A percentile compares a stretch with the other conserved stretches of the same genome.
Conservation (phyloP, 2,329 filamentous ascomycete species). For the Trichoderma polysporum region DNA sequence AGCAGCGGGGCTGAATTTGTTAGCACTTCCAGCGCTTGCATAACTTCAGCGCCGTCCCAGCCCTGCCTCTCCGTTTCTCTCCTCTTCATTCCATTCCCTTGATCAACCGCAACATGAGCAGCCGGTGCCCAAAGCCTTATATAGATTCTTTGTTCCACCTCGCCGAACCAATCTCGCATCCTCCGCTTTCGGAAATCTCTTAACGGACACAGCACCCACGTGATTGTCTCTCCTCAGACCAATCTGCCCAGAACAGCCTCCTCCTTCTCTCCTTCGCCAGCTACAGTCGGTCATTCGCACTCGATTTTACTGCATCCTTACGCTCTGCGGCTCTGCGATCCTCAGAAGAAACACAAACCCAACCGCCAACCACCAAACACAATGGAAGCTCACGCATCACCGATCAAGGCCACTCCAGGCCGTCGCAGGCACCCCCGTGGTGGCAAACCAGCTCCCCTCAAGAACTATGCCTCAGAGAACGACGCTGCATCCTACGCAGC, state of each 20-base stretch:
- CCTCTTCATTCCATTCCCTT: background rate
- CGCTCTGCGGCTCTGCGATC: background rate
- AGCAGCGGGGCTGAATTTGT: slow-evolving; percentile 6
- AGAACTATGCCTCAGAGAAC: slow-evolving; percentile 61
- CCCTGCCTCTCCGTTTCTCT: background rate
- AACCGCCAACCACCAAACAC: slow-evolving; percentile 10
- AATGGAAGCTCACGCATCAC: slow-evolving; percentile 38
- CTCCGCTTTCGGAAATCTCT: background rate
- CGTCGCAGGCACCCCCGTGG: slow-evolving; percentile 42
- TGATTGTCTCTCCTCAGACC: slow-evolving; percentile 9
- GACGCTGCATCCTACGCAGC: slow-evolving; percentile 40
- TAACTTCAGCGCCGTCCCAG: background rate
- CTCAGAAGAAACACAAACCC: background rate
- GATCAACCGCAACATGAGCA: background rate
- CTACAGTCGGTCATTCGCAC: background rate
- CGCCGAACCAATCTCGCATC: background rate
- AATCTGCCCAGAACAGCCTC: background rate
- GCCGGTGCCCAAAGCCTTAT: background rate
- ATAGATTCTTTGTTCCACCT: background rate
- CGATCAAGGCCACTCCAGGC: slow-evolving; percentile 36
- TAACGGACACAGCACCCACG: background rate
- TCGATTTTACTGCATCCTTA: background rate
- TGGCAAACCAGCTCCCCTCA: slow-evolving; percentile 45
- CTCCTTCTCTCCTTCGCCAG: background rate
- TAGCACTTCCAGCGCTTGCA: background rate